phyloP scores from a whole-genome alignment of 2,329 filamentous ascomycete species.

The Fusarium metavorans region DNA sequence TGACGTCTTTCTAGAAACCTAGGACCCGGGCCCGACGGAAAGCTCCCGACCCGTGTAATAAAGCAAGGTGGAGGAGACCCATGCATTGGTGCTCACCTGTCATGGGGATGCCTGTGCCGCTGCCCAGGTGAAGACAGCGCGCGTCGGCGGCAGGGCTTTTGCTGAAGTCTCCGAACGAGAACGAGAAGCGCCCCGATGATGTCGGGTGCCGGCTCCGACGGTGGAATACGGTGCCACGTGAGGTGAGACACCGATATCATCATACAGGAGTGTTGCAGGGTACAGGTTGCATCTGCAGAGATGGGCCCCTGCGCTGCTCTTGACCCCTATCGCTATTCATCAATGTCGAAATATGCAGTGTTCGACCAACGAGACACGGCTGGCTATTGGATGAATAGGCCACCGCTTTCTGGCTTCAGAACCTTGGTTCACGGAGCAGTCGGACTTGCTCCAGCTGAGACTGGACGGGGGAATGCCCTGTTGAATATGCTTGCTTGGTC shows the following conservation, averaged over 20 bases:
- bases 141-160: constrained; percentile 4
- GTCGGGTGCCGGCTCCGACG: constrained; percentile 15
- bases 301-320: constrained; percentile 12
- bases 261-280: constrained; percentile 24
- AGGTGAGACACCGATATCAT: constrained; percentile 36
- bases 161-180: not conserved
- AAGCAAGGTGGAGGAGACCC: constrained; percentile 13
- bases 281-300: constrained; percentile 28
- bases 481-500: constrained; percentile 16
- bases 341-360: constrained; percentile 33
- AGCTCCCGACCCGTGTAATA: constrained; percentile 26
- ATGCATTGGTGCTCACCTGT: constrained; percentile 21
- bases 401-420: constrained; percentile 19
- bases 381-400: constrained; percentile 15
- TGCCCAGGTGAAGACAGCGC: not conserved
- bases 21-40: constrained; percentile 19
- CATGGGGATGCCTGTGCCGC: constrained; percentile 24
- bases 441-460: constrained; percentile 23
- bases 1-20: constrained; percentile 26
- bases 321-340: constrained; percentile 15
- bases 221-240: constrained; percentile 17
- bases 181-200: constrained; percentile 9
- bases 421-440: constrained; percentile 24
- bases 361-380: constrained; percentile 32
- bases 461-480: constrained; percentile 21